phyloP scores from a whole-genome alignment of 208 protist species.

The Wallacemonas collosoma region DNA sequence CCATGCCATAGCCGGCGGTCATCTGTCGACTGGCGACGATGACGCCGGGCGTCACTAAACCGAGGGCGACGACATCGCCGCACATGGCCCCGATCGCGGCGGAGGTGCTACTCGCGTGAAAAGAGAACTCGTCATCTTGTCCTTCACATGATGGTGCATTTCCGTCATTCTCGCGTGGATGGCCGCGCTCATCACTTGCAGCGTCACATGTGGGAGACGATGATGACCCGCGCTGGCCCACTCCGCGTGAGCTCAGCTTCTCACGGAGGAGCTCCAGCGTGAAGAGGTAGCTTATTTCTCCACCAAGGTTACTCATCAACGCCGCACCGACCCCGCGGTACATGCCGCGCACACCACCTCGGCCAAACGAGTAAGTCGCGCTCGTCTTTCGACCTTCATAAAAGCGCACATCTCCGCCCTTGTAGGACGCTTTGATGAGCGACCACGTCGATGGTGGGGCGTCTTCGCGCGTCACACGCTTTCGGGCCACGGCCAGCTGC shows the following conservation, averaged over 20 bases:
- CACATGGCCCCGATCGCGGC: conserved; percentile 71
- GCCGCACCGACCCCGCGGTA: conserved; percentile 82
- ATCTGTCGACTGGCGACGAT: conserved; percentile 84
- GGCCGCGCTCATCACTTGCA: too few relatives aligned
- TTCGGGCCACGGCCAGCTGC: conserved; percentile 73
- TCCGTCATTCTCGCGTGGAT: too few relatives aligned
- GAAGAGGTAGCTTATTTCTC: conserved; percentile 75
- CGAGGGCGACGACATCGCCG: conserved; percentile 64
- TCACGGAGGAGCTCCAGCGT: conserved; percentile 61
- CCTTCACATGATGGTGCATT: neutral
- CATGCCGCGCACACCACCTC: conserved; percentile 55
- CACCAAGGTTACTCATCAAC: conserved; percentile 66
- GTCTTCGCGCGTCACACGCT: conserved; percentile 73
- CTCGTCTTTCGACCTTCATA: neutral
- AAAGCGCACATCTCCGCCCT: conserved; percentile 33
- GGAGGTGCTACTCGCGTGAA: conserved; percentile 44
- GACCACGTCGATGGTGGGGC: conserved; percentile 46
- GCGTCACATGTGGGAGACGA: too few relatives aligned
- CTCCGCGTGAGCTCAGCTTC: neutral
- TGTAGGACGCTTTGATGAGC: conserved; percentile 54
- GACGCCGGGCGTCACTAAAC: conserved; percentile 65
- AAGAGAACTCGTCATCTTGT: conserved; percentile 21
- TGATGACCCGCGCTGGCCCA: too few relatives aligned
- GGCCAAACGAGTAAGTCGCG: conserved; percentile 36
- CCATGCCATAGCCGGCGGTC: conserved; percentile 81